These are phyloP conservation scores for Trebouxia gelatinosa DNA, from an alignment of 163 green algal species.

Conservation along the genomic window DNA sequence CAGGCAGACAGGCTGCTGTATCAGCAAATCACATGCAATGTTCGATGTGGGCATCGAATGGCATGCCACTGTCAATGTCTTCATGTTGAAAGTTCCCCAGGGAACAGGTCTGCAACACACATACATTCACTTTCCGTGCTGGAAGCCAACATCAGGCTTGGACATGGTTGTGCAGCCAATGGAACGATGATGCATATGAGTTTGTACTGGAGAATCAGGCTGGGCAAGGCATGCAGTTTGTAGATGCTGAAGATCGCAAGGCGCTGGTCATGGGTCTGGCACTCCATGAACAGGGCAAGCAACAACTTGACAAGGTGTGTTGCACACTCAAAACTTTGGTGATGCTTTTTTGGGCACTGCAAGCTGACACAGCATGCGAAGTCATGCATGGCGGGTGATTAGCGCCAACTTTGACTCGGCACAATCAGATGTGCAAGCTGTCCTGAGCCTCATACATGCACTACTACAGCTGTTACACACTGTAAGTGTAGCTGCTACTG, in stretches of 20 bases:
- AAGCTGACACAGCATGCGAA: not conserved
- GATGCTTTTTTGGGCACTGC: too few relatives aligned
- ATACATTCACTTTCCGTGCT: too few relatives aligned
- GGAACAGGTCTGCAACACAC: too few relatives aligned
- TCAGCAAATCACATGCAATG: too few relatives aligned
- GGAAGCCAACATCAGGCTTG: too few relatives aligned
- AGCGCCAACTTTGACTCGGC: not conserved
- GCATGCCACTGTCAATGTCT: not conserved
- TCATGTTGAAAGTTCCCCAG: not conserved
- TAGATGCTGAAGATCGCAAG: constrained; percentile 41
- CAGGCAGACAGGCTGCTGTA: too few relatives aligned
- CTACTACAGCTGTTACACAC: not conserved
- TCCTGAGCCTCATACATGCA: not conserved
- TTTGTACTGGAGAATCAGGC: constrained; percentile 53
- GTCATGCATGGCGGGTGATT: not conserved
- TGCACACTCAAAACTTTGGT: not conserved
- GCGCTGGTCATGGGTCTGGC: constrained; percentile 54
- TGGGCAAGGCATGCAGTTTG: constrained; percentile 33
- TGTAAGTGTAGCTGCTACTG: not conserved
- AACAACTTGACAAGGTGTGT: constrained; percentile 41
- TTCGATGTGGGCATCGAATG: not conserved
- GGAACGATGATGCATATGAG: constrained; percentile 23
- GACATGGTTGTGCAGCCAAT: not conserved
- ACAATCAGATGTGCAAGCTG: not conserved
- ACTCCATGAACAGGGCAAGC: constrained; percentile 57